These are phyloP conservation scores for Adansonia madagascariensis DNA, from an alignment of 441 rosid species.

Conservation along the genomic window DNA sequence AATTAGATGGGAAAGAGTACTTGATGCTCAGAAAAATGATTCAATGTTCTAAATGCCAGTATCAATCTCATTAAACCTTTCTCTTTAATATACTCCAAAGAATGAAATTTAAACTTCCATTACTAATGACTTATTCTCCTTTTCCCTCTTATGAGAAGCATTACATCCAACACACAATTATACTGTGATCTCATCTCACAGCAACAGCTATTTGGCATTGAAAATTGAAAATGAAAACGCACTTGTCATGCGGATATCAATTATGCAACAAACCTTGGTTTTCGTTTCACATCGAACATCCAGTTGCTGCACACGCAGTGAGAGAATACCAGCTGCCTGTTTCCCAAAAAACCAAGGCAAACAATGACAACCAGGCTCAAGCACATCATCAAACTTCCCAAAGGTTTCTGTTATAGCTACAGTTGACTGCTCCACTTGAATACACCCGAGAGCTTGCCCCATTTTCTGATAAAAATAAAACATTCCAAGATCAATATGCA, in stretches of 20 bases:
- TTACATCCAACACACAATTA: not conserved
- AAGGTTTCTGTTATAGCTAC: constrained; percentile 76
- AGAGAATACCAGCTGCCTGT: constrained; percentile 67
- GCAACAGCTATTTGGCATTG: not conserved
- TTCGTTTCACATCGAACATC: constrained; percentile 75
- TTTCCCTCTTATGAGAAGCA: not conserved
- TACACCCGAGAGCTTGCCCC: constrained; percentile 73
- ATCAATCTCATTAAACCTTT: not conserved
- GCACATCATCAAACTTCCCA: constrained; percentile 79
- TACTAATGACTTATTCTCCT: not conserved
- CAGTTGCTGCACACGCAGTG: constrained; percentile 76
- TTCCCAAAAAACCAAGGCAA: constrained; percentile 81
- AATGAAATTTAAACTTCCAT: constrained; percentile 13
- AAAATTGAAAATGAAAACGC: not conserved
- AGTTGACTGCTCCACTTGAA: constrained; percentile 80
- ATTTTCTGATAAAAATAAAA: constrained; percentile 35
- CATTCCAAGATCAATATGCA: constrained; percentile 10
- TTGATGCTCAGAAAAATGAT: not conserved
- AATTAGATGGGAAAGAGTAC: not conserved
- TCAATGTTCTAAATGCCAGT: not conserved
- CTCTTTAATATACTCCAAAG: not conserved
- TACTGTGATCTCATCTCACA: not conserved
- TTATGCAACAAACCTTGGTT: constrained; percentile 56
- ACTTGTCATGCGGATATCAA: not conserved
- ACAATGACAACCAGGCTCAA: constrained; percentile 85